Percentiles rank a stretch among this genome's conserved stretches.
These are phyloP conservation scores for Lagerstroemia speciosa DNA, from an alignment of 345 rosid species.

Conservation along the genomic window DNA sequence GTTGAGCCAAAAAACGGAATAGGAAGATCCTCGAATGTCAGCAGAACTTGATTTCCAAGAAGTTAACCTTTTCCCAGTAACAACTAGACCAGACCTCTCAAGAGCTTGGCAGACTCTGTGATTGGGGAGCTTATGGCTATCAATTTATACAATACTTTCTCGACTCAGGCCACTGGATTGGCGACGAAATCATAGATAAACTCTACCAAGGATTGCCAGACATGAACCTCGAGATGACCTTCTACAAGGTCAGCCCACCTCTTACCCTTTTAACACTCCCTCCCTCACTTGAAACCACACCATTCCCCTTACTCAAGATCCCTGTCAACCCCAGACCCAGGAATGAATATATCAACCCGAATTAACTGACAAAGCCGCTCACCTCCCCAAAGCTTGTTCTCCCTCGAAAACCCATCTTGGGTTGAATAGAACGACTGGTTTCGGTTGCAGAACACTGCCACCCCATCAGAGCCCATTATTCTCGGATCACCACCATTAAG, in stretches of 20 bases:
- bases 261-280: conserved; percentile 73
- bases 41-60: not conserved
- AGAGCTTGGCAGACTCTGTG: conserved; percentile 70
- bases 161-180: conserved; percentile 67
- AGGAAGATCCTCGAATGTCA: not conserved
- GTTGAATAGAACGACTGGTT: conserved; percentile 47
- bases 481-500: conserved; percentile 14
- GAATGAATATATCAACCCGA: conserved; percentile 74
- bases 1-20: not conserved
- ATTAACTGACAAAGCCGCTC: conserved; percentile 39
- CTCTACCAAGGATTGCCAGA: too few relatives aligned
- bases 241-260: conserved; percentile 61
- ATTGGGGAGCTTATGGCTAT: conserved; percentile 84
- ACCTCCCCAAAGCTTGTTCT: conserved; percentile 46
- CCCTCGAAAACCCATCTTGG: conserved; percentile 67
- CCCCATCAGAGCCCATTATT: conserved; percentile 36
- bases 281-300: conserved; percentile 69
- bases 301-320: conserved; percentile 54
- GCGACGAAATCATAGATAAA: too few relatives aligned
- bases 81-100: conserved; percentile 52
- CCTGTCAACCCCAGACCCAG: conserved; percentile 67
- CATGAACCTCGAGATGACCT: conserved; percentile 62
- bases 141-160: conserved; percentile 64
- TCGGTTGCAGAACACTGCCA: conserved; percentile 61
- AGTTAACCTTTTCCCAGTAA: conserved; percentile 48